Conservation (phyloP, 139 green algal species). For the Tetraselmis chui region DNA sequence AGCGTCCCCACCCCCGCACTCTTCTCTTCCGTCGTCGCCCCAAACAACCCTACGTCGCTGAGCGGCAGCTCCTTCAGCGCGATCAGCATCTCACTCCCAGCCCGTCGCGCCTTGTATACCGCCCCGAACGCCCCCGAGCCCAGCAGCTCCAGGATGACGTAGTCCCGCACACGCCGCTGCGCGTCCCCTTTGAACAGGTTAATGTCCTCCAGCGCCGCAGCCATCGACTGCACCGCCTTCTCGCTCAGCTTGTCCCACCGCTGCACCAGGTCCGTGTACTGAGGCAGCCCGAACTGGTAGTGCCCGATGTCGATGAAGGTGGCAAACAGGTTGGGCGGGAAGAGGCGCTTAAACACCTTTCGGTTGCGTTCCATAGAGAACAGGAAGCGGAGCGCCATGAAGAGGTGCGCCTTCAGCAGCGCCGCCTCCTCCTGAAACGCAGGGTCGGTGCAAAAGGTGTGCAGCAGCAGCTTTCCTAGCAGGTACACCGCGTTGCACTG, state of each 20-base stretch:
- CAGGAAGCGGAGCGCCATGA: constrained; percentile 39
- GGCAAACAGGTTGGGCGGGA: constrained; percentile 44
- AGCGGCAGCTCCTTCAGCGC: constrained; percentile 47
- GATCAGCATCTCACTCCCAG: constrained; percentile 32
- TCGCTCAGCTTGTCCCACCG: constrained; percentile 31
- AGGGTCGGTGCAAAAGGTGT: background rate
- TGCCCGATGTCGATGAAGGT: constrained; percentile 50
- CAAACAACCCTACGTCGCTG: constrained; percentile 38
- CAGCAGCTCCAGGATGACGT: constrained; percentile 46
- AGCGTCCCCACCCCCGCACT: constrained; percentile 25
- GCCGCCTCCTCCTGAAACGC: background rate
- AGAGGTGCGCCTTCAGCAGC: constrained; percentile 15
- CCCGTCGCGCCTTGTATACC: constrained; percentile 32
- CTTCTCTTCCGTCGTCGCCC: constrained; percentile 35
- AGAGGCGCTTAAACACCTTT: constrained; percentile 48
- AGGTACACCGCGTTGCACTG: constrained; percentile 39
- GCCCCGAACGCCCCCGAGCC: constrained; percentile 41
- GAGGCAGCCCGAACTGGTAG: constrained; percentile 31
- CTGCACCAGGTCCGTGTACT: constrained; percentile 34
- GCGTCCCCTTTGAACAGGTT: constrained; percentile 17
- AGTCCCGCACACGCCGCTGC: constrained; percentile 13
- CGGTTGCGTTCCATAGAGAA: constrained; percentile 45
- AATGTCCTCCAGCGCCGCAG: constrained; percentile 39
- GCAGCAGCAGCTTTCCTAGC: constrained; percentile 41
- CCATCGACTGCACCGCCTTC: constrained; percentile 24